These are phyloP conservation scores for Fusarium sulawesiense DNA, from an alignment of 2,329 filamentous ascomycete genomes.

Conservation along the genomic window DNA sequence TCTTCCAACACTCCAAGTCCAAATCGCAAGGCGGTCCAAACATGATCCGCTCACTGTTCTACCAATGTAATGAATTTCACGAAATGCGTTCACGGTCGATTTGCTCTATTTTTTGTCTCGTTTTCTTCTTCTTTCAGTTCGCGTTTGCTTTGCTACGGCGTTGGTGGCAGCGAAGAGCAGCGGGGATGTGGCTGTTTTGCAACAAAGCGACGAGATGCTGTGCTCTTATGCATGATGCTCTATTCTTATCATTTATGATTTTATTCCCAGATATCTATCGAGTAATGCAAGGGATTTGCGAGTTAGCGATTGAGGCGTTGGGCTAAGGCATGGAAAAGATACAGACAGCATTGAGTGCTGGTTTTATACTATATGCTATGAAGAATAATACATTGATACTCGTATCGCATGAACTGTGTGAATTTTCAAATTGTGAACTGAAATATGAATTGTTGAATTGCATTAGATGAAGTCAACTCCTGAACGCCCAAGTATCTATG, in stretches of 20 bases:
- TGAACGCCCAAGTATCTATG: conserved; percentile 30
- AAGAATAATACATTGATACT: conserved; percentile 11
- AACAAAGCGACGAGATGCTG: not conserved
- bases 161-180: conserved; percentile 40
- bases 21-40: conserved; percentile 3
- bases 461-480: conserved; percentile 25
- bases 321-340: conserved; percentile 31
- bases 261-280: conserved; percentile 21
- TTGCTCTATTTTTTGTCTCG: conserved; percentile 4
- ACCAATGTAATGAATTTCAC: conserved; percentile 40
- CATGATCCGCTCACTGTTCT: conserved; percentile 28
- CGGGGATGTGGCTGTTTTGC: conserved; percentile 6
- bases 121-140: not conserved
- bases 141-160: conserved; percentile 32
- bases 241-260: conserved; percentile 11
- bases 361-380: conserved; percentile 23
- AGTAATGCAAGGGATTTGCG: conserved; percentile 23
- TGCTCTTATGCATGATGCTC: conserved; percentile 5
- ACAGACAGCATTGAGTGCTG: not conserved
- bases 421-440: not conserved
- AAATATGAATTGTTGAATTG: not conserved
- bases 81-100: conserved; percentile 32
- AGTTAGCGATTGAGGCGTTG: conserved; percentile 39
- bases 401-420: not conserved
- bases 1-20: not conserved